phyloP scores from a whole-genome alignment of 306 rosid genomes.

The Cicer arietinum region DNA sequence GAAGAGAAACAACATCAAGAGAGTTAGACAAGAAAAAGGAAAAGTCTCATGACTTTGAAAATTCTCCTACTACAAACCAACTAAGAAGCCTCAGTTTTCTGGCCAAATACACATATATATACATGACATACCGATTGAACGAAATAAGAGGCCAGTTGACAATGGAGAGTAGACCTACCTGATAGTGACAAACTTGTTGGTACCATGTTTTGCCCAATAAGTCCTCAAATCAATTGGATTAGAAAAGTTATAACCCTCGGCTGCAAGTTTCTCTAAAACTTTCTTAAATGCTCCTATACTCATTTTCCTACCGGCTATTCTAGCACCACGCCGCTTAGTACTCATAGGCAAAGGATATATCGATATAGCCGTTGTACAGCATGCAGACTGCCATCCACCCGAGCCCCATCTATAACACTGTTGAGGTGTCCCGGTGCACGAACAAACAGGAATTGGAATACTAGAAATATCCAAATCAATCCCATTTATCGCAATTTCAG shows the following conservation, averaged over 20 bases:
- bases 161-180: constrained; percentile 66
- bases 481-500: constrained; percentile 85
- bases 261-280: constrained; percentile 95
- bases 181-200: constrained; percentile 97
- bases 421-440: constrained; percentile 89
- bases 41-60: constrained; percentile 55
- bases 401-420: constrained; percentile 98
- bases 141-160: constrained; percentile 49
- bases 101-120: constrained; percentile 70
- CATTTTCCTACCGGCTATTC: constrained; percentile 99
- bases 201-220: constrained; percentile 99
- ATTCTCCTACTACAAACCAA: constrained; percentile 62
- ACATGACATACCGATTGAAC: constrained; percentile 66
- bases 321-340: constrained; percentile 93
- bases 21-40: constrained; percentile 40
- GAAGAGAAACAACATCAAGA: constrained; percentile 41
- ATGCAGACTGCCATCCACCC: constrained; percentile 99
- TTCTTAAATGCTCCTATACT: constrained; percentile 99
- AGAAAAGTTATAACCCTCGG: constrained; percentile 90
- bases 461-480: constrained; percentile 83
- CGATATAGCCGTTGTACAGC: constrained; percentile 89
- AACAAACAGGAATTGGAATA: constrained; percentile 89
- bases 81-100: constrained; percentile 66
- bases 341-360: constrained; percentile 95
- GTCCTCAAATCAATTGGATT: constrained; percentile 89